Evolutionary conservation across 208 protist genomes (phyloP).

Genomic region (Trypanosoma conorhini): DNA sequence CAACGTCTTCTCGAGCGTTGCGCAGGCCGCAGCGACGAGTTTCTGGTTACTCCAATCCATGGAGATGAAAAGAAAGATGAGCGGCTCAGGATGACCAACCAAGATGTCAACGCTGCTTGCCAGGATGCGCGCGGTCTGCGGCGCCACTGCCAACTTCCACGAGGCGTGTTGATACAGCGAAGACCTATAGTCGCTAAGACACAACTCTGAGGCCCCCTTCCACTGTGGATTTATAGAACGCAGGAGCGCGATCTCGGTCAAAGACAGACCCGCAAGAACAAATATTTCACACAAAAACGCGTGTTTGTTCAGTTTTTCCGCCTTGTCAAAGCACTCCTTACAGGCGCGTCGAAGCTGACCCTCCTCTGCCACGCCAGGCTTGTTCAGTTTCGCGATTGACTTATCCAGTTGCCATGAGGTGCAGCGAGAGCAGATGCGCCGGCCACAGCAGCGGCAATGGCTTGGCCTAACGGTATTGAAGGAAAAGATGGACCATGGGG

Average conservation of each 20-base stretch:
- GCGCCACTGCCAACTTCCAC: slow-evolving; percentile 40
- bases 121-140: slow-evolving; percentile 47
- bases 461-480: slow-evolving; percentile 39
- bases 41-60: slow-evolving; percentile 24
- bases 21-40: slow-evolving; percentile 3
- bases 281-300: slow-evolving; percentile 69
- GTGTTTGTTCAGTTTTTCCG: slow-evolving; percentile 45
- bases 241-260: slow-evolving; percentile 61
- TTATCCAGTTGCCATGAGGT: slow-evolving; percentile 51
- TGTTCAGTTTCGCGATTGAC: slow-evolving; percentile 70
- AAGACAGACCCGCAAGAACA: slow-evolving; percentile 49
- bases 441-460: slow-evolving; percentile 75
- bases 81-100: slow-evolving; percentile 33
- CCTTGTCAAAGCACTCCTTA: slow-evolving; percentile 53
- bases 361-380: slow-evolving; percentile 54
- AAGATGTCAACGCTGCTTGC: slow-evolving; percentile 60
- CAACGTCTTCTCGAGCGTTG: slow-evolving; percentile 15
- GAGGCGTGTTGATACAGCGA: slow-evolving; percentile 57
- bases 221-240: slow-evolving; percentile 66
- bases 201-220: slow-evolving; percentile 70
- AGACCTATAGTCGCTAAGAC: slow-evolving; percentile 71
- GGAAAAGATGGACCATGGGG: slow-evolving; percentile 27
- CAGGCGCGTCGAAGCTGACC: slow-evolving; percentile 57
- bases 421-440: slow-evolving; percentile 58
- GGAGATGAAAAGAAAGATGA: slow-evolving; percentile 31